Percentiles rank a stretch among this genome's conserved stretches.
Conservation (phyloP, 805 yeast species). For the Candida coquimbonensis region DNA sequence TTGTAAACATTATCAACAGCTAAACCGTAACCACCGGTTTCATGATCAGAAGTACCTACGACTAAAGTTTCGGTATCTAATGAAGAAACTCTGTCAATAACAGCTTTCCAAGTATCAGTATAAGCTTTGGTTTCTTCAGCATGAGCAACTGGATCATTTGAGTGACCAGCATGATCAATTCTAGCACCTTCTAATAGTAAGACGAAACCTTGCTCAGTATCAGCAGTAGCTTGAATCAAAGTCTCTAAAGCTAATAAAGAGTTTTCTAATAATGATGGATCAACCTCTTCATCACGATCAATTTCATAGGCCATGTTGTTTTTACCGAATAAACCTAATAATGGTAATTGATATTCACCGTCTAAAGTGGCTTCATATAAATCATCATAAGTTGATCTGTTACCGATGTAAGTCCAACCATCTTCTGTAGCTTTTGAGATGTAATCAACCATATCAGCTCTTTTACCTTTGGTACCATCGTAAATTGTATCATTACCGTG, state of each 20-base stretch:
- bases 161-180: constrained; percentile 92
- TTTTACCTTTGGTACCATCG: constrained; percentile 41
- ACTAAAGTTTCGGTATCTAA: constrained; percentile 73
- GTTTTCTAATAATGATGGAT: constrained; percentile 75
- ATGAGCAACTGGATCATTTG: constrained; percentile 90
- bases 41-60: constrained; percentile 86
- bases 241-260: constrained; percentile 67
- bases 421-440: constrained; percentile 50
- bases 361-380: constrained; percentile 36
- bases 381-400: constrained; percentile 49
- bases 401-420: constrained; percentile 64
- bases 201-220: constrained; percentile 81
- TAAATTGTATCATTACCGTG: constrained; percentile 38
- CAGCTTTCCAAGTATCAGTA: constrained; percentile 73
- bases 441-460: constrained; percentile 64
- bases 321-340: constrained; percentile 65
- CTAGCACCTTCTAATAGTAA: constrained; percentile 83
- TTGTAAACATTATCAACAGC: constrained; percentile 78
- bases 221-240: constrained; percentile 55
- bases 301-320: constrained; percentile 75
- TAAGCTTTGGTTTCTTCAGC: constrained; percentile 82
- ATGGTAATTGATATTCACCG: constrained; percentile 61
- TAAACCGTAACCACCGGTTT: constrained; percentile 84
- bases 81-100: constrained; percentile 55
- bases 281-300: constrained; percentile 53